Evolutionary conservation across 176 grass and related monocot genomes (phyloP), one percentile per base, ranked within the genome.

Genomic region (Saccharum spontaneum): DNA sequence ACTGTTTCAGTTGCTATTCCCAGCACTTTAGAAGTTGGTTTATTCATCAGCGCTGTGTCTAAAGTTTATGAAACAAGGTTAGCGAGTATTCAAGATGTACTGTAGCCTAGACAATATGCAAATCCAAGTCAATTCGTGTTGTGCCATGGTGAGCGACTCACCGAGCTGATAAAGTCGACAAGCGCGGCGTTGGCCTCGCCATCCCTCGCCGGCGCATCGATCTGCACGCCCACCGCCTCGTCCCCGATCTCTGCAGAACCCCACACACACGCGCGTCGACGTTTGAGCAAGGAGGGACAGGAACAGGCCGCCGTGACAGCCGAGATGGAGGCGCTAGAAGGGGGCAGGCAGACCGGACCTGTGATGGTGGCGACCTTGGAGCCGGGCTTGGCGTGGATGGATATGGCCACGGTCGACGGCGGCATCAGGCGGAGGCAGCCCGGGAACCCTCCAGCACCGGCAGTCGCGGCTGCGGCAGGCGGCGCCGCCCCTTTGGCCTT

Each of bases 181-280:
- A 98, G 87, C 30, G 96, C 96, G 20, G 96, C 89, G 86, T 98
- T 98, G 61, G 96, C 96, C 79, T 98, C 96, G 10, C 96, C 96
- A 14, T 98, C 96, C 69, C 93, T 93, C 0, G 96, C 93, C 23
- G 96, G 93, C 15, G 96, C 96, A 76, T 98, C 96, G 83, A 98
- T 98, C 85, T 95, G 93, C 52, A 98, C 93, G 36, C 96, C 93
- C 0, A 98, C 79, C 34, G 95, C 85, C 83, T 95, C 96, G 39
- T 95, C 96, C 50, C 93, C 87, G 75, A 98, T 76, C 83, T 98
- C 96, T 98, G 87, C 41, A 70, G 33, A 77, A 18, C 17, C 50
- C 48, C 24, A 10, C 24, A 15, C 82, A 7, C 71, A 17, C 6
- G 0, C 15, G 24, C 4, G 77, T 48, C 59, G 18, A 9, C 8